Percentiles rank a stretch among this genome's conserved stretches.
Conservation (phyloP, 352 stramenopile species). For the Globisporangium spinosum region DNA sequence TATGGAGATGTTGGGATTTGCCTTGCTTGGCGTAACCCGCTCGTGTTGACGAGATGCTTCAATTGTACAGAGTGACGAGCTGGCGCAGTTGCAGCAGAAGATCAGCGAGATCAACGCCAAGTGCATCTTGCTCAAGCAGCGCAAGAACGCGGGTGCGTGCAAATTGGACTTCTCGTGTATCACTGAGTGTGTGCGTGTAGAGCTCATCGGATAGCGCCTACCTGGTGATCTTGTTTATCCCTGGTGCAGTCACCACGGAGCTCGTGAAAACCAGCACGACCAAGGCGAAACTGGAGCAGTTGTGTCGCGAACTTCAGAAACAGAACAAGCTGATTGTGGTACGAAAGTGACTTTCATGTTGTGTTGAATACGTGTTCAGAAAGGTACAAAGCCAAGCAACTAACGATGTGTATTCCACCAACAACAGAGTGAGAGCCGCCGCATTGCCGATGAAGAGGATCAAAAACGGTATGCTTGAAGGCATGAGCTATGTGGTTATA, state of each 20-base stretch:
- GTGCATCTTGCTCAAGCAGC: conserved; percentile 72
- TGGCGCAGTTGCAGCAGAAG: conserved; percentile 74
- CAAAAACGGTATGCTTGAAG: conserved; percentile 49
- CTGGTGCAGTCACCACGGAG: conserved; percentile 44
- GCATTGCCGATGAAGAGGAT: conserved; percentile 83
- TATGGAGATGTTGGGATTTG: not conserved
- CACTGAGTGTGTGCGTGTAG: not conserved
- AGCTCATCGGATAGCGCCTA: not conserved
- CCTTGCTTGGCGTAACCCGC: not conserved
- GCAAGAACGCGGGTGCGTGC: conserved; percentile 52
- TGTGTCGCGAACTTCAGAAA: conserved; percentile 84
- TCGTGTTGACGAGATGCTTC: not conserved
- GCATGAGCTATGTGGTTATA: not conserved
- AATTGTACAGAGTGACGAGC: conserved; percentile 42
- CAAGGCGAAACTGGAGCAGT: conserved; percentile 77
- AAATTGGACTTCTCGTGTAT: not conserved
- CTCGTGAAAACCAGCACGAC: conserved; percentile 57
- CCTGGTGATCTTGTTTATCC: not conserved
- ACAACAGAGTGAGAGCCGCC: conserved; percentile 60
- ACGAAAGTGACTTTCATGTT: not conserved
- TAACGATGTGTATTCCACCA: not conserved
- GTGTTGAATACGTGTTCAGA: not conserved
- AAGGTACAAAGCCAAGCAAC: not conserved
- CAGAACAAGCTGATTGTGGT: conserved; percentile 87
- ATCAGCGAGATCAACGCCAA: conserved; percentile 79